Evolutionary conservation across 805 yeast species (phyloP).

Genomic region (Cyberlindnera suaveolens): DNA sequence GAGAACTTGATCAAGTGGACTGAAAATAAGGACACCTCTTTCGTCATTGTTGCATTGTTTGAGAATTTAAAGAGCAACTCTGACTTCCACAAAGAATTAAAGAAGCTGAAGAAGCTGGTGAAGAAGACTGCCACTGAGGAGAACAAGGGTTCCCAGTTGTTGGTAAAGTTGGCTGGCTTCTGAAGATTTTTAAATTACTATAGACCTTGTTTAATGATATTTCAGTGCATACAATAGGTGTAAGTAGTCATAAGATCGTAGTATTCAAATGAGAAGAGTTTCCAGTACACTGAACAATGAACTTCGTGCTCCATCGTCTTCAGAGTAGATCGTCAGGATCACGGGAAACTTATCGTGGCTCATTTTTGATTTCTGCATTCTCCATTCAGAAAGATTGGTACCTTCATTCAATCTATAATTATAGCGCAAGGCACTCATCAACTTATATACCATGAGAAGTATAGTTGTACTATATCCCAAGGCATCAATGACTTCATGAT

Average conservation of each 20-base stretch:
- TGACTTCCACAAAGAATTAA: conserved; percentile 47
- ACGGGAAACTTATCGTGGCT: background rate
- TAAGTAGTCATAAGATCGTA: background rate
- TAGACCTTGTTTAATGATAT: background rate
- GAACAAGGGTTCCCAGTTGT: conserved; percentile 62
- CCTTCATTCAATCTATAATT: conserved; percentile 8
- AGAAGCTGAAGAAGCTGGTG: conserved; percentile 40
- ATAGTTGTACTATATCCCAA: background rate
- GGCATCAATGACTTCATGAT: background rate
- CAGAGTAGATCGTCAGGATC: background rate
- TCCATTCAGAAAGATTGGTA: conserved; percentile 5
- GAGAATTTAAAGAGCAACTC: conserved; percentile 54
- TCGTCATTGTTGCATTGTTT: conserved; percentile 72
- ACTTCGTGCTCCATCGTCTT: background rate
- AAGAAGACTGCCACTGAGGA: conserved; percentile 33
- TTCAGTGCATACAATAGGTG: background rate
- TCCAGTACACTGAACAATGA: background rate
- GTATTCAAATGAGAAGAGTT: background rate
- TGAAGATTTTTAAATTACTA: conserved; percentile 2
- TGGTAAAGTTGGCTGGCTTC: conserved; percentile 31
- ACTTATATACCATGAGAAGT: background rate
- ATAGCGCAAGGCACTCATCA: conserved; percentile 6
- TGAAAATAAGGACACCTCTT: conserved; percentile 60
- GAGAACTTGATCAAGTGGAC: conserved; percentile 57
- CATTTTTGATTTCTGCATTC: conserved; percentile 6